Evolutionary conservation across 768 basidiomycete genomes (phyloP), one percentile per base, ranked within the genome.

Genomic region (Kondoa malvinella): DNA sequence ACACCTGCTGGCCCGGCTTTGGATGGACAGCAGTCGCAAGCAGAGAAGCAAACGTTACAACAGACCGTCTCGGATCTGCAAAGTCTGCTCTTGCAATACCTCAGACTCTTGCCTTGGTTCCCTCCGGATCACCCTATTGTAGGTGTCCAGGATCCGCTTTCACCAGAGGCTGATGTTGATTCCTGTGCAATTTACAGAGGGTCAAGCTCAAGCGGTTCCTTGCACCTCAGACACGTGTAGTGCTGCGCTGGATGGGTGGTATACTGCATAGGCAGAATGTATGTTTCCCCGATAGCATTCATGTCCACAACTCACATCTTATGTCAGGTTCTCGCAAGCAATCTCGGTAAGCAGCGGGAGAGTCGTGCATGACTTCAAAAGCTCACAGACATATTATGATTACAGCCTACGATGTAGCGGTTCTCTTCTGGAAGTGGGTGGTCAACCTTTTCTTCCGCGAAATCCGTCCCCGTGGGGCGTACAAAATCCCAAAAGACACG

Each of bases 381-480:
- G 40, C 40, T 50, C 21, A 50, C 21, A 50, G 40, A 50, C 40
- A 21, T 8, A 8, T 50, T 50, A 21, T 8, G 21, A 8, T 50
- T 8, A 50, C 40, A 64, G 73, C 79, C 72, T 92, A 91, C 75
- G 87, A 91, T 75, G 80, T 83, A 30, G 84, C 85, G 56, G 84
- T 94, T 77, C 76, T 87, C 60, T 89, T 94, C 78, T 94, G 88
- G 89, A 80, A 87, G 67, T 80, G 82, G 1, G 82, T 94, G 67
- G 89, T 88, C 71, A 88, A 88, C 78, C 85, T 97, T 72, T 97
- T 97, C 82, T 97, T 97, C 80, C 81, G 94, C 72, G 94, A 97
- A 79, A 86, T 96, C 73, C 83, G 94, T 68, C 89, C 92, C 2
- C 81, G 94, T 77, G 89, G 94, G 64, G 88, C 92, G 34, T 96